Evolutionary conservation across 2,329 filamentous ascomycete genomes (phyloP).

Genomic region (Phaeosphaeria sp.): DNA sequence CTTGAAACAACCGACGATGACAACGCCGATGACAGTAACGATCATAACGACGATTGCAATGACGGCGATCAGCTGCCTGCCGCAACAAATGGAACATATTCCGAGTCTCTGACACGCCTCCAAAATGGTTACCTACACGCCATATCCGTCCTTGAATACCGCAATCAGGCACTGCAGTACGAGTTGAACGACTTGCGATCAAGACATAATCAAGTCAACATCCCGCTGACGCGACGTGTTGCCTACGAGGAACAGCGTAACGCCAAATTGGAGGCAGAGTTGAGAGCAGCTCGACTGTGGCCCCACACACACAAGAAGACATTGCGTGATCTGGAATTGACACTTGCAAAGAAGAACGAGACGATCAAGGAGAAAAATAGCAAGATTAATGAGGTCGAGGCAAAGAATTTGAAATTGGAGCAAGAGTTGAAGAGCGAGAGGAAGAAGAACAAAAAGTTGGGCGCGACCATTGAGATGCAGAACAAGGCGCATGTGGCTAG

Average conservation of each 20-base stretch:
- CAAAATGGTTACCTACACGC: constrained; percentile 2
- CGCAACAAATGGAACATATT: background rate
- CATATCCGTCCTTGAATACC: background rate
- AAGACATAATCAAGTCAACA: background rate
- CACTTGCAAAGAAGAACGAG: background rate
- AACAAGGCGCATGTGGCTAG: background rate
- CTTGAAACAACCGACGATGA: background rate
- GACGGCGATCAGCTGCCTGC: background rate
- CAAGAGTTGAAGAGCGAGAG: background rate
- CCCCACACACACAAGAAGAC: background rate
- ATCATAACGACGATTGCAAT: background rate
- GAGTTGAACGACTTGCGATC: background rate
- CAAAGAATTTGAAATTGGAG: background rate
- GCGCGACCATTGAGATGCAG: background rate
- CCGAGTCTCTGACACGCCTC: constrained; percentile 6
- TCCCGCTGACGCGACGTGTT: background rate
- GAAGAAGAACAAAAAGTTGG: background rate
- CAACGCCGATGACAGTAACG: background rate
- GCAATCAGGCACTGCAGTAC: background rate
- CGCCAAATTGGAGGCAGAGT: background rate
- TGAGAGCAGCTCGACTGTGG: background rate
- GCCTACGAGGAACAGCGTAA: background rate
- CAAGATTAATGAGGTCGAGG: background rate
- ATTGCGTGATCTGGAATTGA: background rate
- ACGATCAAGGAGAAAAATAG: background rate